These are phyloP conservation scores for Endogone sp. DNA, from an alignment of 192 early-diverging fungal genomes.

Conservation along the genomic window DNA sequence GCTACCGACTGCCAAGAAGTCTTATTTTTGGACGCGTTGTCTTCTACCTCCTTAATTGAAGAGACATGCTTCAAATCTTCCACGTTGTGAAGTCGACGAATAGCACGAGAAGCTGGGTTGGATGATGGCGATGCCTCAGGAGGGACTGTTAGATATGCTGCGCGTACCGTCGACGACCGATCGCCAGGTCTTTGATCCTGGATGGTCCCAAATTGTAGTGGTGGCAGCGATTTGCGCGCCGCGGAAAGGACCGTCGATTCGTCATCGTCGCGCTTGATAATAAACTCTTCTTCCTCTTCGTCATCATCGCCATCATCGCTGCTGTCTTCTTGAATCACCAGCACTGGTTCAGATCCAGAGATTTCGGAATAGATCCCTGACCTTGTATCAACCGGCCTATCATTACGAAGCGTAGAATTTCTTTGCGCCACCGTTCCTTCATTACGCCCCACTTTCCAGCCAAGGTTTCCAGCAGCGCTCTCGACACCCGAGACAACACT, in stretches of 20 bases:
- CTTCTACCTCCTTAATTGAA: background rate
- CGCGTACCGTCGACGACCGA: background rate
- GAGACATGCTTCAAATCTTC: background rate
- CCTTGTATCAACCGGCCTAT: background rate
- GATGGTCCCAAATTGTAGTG: background rate
- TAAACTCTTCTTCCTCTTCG: background rate
- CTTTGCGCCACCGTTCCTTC: too few species aligned
- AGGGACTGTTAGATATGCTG: background rate
- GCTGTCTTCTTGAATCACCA: background rate
- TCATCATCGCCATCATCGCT: background rate
- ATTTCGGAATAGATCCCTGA: background rate
- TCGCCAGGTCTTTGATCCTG: background rate
- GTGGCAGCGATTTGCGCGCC: background rate
- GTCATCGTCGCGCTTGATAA: background rate
- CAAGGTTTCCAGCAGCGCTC: background rate
- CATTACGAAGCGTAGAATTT: background rate
- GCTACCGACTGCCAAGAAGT: background rate
- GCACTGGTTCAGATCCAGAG: background rate
- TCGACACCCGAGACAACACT: background rate
- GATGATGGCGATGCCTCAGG: too few species aligned
- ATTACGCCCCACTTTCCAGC: too few species aligned
- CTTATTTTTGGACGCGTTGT: background rate
- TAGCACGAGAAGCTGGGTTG: background rate
- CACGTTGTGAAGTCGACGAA: background rate
- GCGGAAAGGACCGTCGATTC: background rate